A percentile compares a stretch with the other conserved stretches of the same genome.
These are phyloP conservation scores for Amanita subjunquillea DNA, from an alignment of 768 basidiomycete genomes.

Conservation along the genomic window DNA sequence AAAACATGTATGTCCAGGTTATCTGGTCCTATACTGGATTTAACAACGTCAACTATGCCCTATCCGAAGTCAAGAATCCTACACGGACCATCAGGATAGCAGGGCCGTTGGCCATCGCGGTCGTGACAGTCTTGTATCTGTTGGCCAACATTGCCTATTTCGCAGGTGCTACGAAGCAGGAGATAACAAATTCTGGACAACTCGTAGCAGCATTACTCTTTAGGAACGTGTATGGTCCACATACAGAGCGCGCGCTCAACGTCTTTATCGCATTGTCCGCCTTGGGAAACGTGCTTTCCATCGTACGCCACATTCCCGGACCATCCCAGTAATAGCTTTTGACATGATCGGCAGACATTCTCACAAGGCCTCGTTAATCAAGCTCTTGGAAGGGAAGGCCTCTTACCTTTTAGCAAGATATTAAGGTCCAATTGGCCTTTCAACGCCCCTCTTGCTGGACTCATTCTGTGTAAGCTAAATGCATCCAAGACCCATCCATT, in stretches of 20 bases:
- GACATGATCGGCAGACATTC: constrained; percentile 4
- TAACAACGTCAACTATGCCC: constrained; percentile 58
- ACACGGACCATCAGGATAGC: constrained; percentile 53
- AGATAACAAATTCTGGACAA: constrained; percentile 35
- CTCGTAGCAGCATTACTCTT: constrained; percentile 62
- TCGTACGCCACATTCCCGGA: background rate
- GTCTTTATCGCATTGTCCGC: constrained; percentile 41
- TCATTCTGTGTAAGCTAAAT: constrained; percentile 34
- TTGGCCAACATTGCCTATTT: constrained; percentile 59
- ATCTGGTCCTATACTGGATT: constrained; percentile 41
- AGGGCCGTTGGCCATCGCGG: constrained; percentile 46
- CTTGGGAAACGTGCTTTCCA: constrained; percentile 46
- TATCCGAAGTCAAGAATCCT: constrained; percentile 55
- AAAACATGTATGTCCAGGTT: background rate
- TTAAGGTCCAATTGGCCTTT: constrained; percentile 56
- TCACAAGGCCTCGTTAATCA: constrained; percentile 40
- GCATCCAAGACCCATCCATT: constrained; percentile 11
- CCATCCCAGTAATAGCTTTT: background rate
- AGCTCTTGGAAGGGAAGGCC: constrained; percentile 51
- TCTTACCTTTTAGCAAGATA: constrained; percentile 49
- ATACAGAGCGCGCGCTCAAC: constrained; percentile 29
- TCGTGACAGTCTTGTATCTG: constrained; percentile 47
- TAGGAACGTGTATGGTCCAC: constrained; percentile 49
- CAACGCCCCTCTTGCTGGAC: constrained; percentile 45
- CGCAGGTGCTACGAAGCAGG: constrained; percentile 53